Evolutionary conservation across 345 rosid species (phyloP).

Genomic region (Cardiospermum halicacabum): DNA sequence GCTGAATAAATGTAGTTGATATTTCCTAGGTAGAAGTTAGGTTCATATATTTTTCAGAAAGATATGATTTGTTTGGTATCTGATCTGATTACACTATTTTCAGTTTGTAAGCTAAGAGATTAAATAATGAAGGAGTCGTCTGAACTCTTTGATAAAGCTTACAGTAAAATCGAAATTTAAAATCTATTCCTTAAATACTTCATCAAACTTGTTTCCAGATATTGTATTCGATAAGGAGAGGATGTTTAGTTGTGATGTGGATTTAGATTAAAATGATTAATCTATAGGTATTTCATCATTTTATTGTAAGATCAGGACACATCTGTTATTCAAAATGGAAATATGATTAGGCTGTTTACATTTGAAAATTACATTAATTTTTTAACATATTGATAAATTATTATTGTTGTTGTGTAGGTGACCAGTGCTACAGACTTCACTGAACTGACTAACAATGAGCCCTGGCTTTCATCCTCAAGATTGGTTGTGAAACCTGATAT

Average conservation of each 20-base stretch:
- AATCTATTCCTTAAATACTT: neutral
- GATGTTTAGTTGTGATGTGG: neutral
- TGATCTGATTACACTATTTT: neutral
- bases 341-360: neutral
- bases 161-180: neutral
- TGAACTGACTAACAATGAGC: slow-evolving; percentile 65
- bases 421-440: slow-evolving; percentile 74
- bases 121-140: neutral
- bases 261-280: neutral
- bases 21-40: no score
- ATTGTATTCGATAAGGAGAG: neutral
- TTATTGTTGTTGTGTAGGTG: slow-evolving; percentile 43
- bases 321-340: neutral
- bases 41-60: neutral
- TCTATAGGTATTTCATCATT: neutral
- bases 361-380: neutral
- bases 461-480: slow-evolving; percentile 85
- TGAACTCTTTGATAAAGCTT: no score
- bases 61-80: neutral
- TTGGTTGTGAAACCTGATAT: slow-evolving; percentile 97
- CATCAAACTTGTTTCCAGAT: neutral
- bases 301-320: neutral
- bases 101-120: neutral
- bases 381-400: neutral
- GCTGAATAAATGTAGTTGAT: neutral